A percentile compares a stretch with the other conserved stretches of the same genome.
These are phyloP conservation scores for Oryza meyeriana DNA, from an alignment of 176 grass and related monocot genomes.

Conservation along the genomic window DNA sequence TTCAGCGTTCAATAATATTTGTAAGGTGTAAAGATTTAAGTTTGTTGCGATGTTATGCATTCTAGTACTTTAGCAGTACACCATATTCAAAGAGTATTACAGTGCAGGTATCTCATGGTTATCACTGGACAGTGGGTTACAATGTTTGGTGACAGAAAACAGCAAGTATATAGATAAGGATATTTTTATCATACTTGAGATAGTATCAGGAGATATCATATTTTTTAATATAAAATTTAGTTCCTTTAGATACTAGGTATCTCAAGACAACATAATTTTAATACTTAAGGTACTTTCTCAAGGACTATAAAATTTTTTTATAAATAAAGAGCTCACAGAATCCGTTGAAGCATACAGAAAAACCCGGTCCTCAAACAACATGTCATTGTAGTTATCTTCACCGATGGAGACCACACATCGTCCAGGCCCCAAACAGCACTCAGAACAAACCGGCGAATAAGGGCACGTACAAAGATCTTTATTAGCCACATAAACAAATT, in stretches of 20 bases:
- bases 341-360: slow-evolving; percentile 71
- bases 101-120: neutral
- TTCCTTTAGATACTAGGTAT: no score
- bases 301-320: neutral
- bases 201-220: no score
- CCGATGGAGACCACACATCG: no score
- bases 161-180: no score
- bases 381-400: slow-evolving; percentile 70
- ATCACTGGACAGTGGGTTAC: neutral
- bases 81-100: neutral
- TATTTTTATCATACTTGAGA: no score
- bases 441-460: no score
- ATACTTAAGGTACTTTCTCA: no score
- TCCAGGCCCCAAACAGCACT: no score
- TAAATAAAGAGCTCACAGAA: slow-evolving; percentile 49
- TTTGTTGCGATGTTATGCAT: neutral
- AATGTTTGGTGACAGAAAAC: neutral
- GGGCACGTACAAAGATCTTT: no score
- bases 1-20: neutral
- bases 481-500: no score
- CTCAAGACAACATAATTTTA: no score
- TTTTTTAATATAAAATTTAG: no score
- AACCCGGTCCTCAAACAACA: slow-evolving; percentile 85
- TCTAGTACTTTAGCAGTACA: slow-evolving; percentile 15
- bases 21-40: neutral